These are phyloP conservation scores for Raddia distichophylla DNA, from an alignment of 176 grass and related monocot genomes.

Conservation along the genomic window DNA sequence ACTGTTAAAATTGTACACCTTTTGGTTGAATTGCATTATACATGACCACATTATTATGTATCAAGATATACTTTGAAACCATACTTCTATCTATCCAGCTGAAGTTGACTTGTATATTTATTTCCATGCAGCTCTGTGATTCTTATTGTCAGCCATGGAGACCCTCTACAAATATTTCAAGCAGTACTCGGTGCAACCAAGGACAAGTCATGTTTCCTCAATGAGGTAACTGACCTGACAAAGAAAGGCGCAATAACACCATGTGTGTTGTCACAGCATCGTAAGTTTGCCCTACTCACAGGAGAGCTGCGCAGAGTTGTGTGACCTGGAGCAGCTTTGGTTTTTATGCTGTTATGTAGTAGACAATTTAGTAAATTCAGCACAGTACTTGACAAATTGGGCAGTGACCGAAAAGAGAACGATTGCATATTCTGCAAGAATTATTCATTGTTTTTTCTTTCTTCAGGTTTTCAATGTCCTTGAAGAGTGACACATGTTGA, in stretches of 20 bases:
- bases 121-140: constrained; percentile 54
- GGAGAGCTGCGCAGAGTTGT: constrained; percentile 66
- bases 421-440: not conserved
- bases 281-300: constrained; percentile 67
- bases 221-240: constrained; percentile 35
- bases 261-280: constrained; percentile 61
- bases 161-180: constrained; percentile 90
- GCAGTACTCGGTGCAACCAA: constrained; percentile 57
- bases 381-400: not conserved
- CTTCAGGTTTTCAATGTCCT: too few relatives aligned
- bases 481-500: too few relatives aligned
- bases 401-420: not conserved
- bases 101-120: not conserved
- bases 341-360: not conserved
- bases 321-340: constrained; percentile 20
- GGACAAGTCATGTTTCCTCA: constrained; percentile 49
- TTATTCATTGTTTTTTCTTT: not conserved
- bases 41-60: not conserved
- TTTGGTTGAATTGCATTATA: too few relatives aligned
- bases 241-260: constrained; percentile 19
- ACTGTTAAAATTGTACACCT: too few relatives aligned
- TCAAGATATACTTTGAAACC: too few relatives aligned
- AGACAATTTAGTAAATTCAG: constrained; percentile 6
- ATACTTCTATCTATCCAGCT: not conserved
- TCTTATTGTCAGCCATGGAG: constrained; percentile 84